These are phyloP conservation scores for Apiospora marii DNA, from an alignment of 2,329 filamentous ascomycete species.

Conservation along the genomic window DNA sequence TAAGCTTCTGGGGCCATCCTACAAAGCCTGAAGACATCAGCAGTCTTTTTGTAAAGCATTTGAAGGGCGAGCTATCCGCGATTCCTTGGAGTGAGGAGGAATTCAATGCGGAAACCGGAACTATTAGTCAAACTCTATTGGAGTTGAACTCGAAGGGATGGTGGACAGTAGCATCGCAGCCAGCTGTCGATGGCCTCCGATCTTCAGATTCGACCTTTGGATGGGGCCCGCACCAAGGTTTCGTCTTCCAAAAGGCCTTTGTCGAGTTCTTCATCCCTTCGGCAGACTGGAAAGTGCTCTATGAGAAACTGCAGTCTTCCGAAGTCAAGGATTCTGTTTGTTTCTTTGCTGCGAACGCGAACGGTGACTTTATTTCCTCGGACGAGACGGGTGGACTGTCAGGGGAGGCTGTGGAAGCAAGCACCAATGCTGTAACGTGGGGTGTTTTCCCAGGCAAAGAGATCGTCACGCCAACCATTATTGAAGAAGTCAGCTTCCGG, in stretches of 20 bases:
- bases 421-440: constrained; percentile 96
- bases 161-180: constrained; percentile 97
- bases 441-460: constrained; percentile 95
- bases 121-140: constrained; percentile 79
- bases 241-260: constrained; percentile 98
- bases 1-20: constrained; percentile 86
- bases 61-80: constrained; percentile 79
- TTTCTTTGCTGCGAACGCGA: constrained; percentile 85
- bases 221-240: constrained; percentile 92
- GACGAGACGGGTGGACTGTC: constrained; percentile 54
- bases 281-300: constrained; percentile 74
- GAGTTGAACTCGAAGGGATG: constrained; percentile 82
- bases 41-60: constrained; percentile 79
- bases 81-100: constrained; percentile 96
- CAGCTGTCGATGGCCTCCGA: constrained; percentile 85
- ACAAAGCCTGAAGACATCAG: constrained; percentile 75
- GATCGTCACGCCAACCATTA: constrained; percentile 95
- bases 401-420: constrained; percentile 48
- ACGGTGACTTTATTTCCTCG: constrained; percentile 80
- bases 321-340: constrained; percentile 73
- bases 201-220: constrained; percentile 84
- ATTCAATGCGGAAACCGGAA: constrained; percentile 81
- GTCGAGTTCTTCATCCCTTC: constrained; percentile 92
- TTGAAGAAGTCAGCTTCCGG: constrained; percentile 91
- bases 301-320: constrained; percentile 65